These are phyloP conservation scores for Penicillium sp. DNA, from an alignment of 2,329 filamentous ascomycete genomes.

Conservation along the genomic window DNA sequence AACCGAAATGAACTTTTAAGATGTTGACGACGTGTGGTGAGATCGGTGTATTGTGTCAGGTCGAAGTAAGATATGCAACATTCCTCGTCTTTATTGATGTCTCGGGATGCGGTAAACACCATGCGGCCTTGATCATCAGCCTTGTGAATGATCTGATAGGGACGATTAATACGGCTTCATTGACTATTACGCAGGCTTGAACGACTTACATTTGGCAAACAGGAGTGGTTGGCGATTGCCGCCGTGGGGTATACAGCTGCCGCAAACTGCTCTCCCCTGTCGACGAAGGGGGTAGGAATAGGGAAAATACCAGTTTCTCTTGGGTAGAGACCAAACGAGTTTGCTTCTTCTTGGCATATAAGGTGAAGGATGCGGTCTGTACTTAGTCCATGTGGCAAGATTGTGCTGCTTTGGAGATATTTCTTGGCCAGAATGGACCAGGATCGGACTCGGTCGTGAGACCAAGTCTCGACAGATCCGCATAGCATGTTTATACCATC, in stretches of 20 bases:
- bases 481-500: conserved; percentile 28
- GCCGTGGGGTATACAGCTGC: conserved; percentile 26
- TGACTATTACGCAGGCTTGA: not conserved
- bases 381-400: conserved; percentile 18
- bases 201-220: conserved; percentile 24
- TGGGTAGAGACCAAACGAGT: conserved; percentile 28
- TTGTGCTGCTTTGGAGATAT: conserved; percentile 24
- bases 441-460: conserved; percentile 26
- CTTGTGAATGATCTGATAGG: conserved; percentile 29
- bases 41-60: conserved; percentile 19
- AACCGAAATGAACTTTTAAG: conserved; percentile 30
- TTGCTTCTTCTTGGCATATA: conserved; percentile 28
- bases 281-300: conserved; percentile 5
- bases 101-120: conserved; percentile 31
- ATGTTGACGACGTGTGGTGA: conserved; percentile 24
- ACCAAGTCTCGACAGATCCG: conserved; percentile 31
- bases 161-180: not conserved
- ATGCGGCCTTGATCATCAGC: conserved; percentile 30
- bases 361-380: conserved; percentile 21
- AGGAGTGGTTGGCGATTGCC: conserved; percentile 27
- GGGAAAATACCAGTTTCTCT: conserved; percentile 22
- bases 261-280: conserved; percentile 24
- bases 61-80: conserved; percentile 38
- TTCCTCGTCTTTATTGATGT: conserved; percentile 32
- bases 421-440: conserved; percentile 32